Percentiles rank a stretch among this genome's conserved stretches.
These are phyloP conservation scores for Purshia tridentata DNA, from an alignment of 306 rosid species.

Conservation along the genomic window DNA sequence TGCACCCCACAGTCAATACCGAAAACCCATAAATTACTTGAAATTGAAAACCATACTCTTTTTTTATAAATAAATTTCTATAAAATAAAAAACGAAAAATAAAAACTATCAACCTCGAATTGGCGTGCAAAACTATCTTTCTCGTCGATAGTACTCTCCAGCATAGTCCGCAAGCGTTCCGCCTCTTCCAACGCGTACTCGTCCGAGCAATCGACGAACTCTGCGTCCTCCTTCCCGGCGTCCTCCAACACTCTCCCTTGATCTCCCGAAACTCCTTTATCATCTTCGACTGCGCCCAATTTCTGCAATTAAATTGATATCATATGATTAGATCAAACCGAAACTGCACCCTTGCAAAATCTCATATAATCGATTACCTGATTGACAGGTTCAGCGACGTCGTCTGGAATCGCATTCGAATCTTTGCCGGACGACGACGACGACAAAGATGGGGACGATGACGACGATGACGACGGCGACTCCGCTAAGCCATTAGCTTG, in stretches of 20 bases:
- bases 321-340: background rate
- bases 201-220: constrained; percentile 91
- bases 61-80: background rate
- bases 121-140: constrained; percentile 40
- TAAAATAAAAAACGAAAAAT: constrained; percentile 4
- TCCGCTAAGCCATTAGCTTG: background rate
- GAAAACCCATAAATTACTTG: background rate
- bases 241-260: constrained; percentile 53
- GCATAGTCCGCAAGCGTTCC: constrained; percentile 36
- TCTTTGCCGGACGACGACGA: constrained; percentile 22
- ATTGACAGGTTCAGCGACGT: constrained; percentile 20
- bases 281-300: constrained; percentile 8
- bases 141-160: constrained; percentile 38
- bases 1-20: constrained; percentile 22
- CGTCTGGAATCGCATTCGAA: constrained; percentile 4
- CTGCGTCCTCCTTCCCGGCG: constrained; percentile 55
- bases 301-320: constrained; percentile 12
- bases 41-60: background rate
- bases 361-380: constrained; percentile 34
- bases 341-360: constrained; percentile 1
- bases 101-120: constrained; percentile 40
- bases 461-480: too few species aligned
- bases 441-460: too few species aligned
- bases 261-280: constrained; percentile 30
- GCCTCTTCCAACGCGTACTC: constrained; percentile 45